phyloP scores from a whole-genome alignment of 805 yeast genomes.

The Zygotorulaspora chibaensis region DNA sequence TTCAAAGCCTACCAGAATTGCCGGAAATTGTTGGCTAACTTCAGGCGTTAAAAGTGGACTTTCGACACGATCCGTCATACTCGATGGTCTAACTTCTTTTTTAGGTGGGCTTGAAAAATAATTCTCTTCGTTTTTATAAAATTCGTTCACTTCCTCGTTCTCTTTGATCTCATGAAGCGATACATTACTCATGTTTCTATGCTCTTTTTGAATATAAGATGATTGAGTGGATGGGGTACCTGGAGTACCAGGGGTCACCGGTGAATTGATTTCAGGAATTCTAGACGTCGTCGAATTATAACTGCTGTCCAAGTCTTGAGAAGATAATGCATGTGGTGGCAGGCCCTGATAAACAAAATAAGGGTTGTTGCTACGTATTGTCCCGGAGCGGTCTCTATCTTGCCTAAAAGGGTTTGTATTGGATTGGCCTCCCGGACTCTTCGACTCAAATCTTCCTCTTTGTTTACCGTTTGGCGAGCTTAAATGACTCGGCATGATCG shows the following conservation, averaged over 20 bases:
- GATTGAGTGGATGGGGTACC: slow-evolving; percentile 12
- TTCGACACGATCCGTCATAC: slow-evolving; percentile 5
- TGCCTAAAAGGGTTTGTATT: slow-evolving; percentile 16
- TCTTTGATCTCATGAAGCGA: slow-evolving; percentile 37
- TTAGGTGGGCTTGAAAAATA: slow-evolving; percentile 2
- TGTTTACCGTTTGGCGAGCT: slow-evolving; percentile 7
- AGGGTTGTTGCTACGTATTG: slow-evolving; percentile 35
- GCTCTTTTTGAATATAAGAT: slow-evolving; percentile 14
- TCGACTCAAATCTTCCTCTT: slow-evolving; percentile 9
- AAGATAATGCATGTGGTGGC: slow-evolving; percentile 45
- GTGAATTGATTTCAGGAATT: slow-evolving; percentile 6
- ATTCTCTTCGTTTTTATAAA: slow-evolving; percentile 7
- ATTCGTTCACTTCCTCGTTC: slow-evolving; percentile 29
- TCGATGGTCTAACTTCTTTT: slow-evolving; percentile 3
- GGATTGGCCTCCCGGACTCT: slow-evolving; percentile 5
- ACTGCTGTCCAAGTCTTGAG: slow-evolving; percentile 17
- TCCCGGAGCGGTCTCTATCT: slow-evolving; percentile 8
- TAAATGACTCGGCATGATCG: slow-evolving; percentile 20
- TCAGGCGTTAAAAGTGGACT: slow-evolving; percentile 14
- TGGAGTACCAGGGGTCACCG: slow-evolving; percentile 14
- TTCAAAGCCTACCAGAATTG: slow-evolving; percentile 25
- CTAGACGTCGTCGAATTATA: slow-evolving; percentile 9
- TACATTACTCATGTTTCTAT: slow-evolving; percentile 23
- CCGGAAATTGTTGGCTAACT: slow-evolving; percentile 22
- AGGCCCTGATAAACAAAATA: slow-evolving; percentile 57